Evolutionary conservation across 345 rosid species (phyloP).

Genomic region (Conringia planisiliqua): DNA sequence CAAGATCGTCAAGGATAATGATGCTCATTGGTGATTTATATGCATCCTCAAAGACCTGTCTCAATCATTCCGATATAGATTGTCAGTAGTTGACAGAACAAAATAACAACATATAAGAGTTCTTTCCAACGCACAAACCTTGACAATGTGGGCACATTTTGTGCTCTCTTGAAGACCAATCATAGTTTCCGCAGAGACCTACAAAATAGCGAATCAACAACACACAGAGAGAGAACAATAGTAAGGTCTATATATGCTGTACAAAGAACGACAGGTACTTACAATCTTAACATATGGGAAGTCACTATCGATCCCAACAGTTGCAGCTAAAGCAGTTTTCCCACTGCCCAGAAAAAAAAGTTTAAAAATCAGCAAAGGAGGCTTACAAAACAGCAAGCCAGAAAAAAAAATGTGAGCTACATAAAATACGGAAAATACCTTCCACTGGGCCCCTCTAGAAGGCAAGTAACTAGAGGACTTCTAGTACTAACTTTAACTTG

Average conservation of each 20-base stretch:
- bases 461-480: constrained; percentile 93
- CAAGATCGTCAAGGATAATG: constrained; percentile 92
- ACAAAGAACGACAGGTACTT: constrained; percentile 34
- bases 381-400: not conserved
- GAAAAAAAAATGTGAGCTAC: not conserved
- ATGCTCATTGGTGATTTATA: constrained; percentile 96
- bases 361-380: constrained; percentile 16
- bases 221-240: not conserved
- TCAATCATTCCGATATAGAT: constrained; percentile 12
- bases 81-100: not conserved
- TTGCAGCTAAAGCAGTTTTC: constrained; percentile 95
- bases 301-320: constrained; percentile 91
- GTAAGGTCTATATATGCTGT: not conserved
- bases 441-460: constrained; percentile 92
- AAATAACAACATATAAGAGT: not conserved
- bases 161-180: constrained; percentile 96
- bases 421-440: constrained; percentile 45
- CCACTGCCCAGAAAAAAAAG: constrained; percentile 56
- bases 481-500: constrained; percentile 98
- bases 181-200: constrained; percentile 97
- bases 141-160: constrained; percentile 87
- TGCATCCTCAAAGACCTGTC: constrained; percentile 95
- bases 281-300: constrained; percentile 98
- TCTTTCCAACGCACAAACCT: constrained; percentile 49
- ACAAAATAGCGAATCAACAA: constrained; percentile 18